Evolutionary conservation across 2,329 filamentous ascomycete species (phyloP), one percentile per base, ranked within the genome.

Genomic region (Aspergillaceae sp.): DNA sequence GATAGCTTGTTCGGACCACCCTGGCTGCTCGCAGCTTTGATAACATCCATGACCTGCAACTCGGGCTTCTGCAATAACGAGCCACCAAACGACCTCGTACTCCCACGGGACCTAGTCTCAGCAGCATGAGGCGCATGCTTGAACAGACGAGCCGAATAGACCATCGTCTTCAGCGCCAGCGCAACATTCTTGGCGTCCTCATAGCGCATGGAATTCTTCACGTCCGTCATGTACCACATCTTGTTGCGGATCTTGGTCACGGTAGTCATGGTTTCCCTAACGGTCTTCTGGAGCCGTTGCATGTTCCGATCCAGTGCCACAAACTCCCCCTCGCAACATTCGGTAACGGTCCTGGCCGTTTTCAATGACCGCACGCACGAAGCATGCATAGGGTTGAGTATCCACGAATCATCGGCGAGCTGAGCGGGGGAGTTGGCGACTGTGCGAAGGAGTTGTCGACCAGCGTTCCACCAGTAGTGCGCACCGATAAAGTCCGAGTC

Each of bases 201-300:
- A 58, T 96, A 97, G 7, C 83, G 81, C 42, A 83, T 86, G 3
- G 92, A 96, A 57, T 91, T 90, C 51, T 87, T 84, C 29, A 97
- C 90, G 64, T 96, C 89, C 1, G 87, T 91, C 49, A 92, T 86
- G 63, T 94, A 98, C 92, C 92, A 98, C 87, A 97, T 95, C 74
- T 97, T 97, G 64, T 95, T 87, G 37, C 92, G 81, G 35, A 96
- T 75, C 26, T 84, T 82, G 47, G 83, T 80, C 34, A 92, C 75
- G 4, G 80, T 80, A 48, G 76, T 75, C 75, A 87, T 85, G 79
- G 88, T 86, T 4, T 80, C 75, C 36, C 88, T 84, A 33, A 90
- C 83, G 8, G 81, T 77, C 2, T 76, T 77, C 56, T 91, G 87
- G 41, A 89, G 82, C 3, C 85, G 79, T 57, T 88, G 85, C 57